Base-by-base conservation (phyloP, 2,329 filamentous ascomycete species). In the Colletotrichum sp. region DNA sequence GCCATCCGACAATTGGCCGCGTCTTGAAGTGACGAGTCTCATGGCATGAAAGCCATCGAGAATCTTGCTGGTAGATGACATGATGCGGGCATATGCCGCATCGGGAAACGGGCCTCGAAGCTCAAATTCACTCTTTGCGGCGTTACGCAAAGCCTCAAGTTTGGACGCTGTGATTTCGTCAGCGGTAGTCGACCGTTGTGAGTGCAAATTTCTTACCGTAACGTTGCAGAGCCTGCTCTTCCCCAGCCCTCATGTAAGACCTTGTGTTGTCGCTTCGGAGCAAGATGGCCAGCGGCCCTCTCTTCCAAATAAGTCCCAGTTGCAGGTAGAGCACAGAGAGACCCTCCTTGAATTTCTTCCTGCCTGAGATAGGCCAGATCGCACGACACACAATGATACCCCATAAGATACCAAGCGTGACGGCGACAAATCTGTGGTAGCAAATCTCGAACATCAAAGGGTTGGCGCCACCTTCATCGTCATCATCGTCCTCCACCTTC, bases 1-100 rank as follows among this genome's bases (percentile, higher is more conserved):
- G 6, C 96, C 96, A 30, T 93, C 91, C 4, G 93, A 95, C 2
- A 95, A 91, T 48, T 91, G 90, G 13, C 93, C 88, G 75, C 96
- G 94, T 81, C 96, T 96, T 81, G 94, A 90, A 48, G 98, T 96
- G 77, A 98, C 93, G 13, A 98, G 91, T 78, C 96, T 98, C 95
- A 99, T 98, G 68, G 96, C 95, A 82, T 98, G 96, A 84, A 99
- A 98, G 48, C 95, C 94, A 84, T 98, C 96, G 6, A 98, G 91
- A 85, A 98, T 95, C 68, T 94, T 93, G 77, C 94, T 93, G 1
- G 96, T 98, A 12, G 93, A 93, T 27, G 91, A 91, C 82, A 98
- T 90, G 73, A 98, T 94, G 44, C 92, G 91, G 6, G 90, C 91
- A 82, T 94, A 96, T 19, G 92, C 90, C 59, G 90, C 91, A 77